Evolutionary conservation across 345 rosid species (phyloP).

Genomic region (Mercurialis annua): DNA sequence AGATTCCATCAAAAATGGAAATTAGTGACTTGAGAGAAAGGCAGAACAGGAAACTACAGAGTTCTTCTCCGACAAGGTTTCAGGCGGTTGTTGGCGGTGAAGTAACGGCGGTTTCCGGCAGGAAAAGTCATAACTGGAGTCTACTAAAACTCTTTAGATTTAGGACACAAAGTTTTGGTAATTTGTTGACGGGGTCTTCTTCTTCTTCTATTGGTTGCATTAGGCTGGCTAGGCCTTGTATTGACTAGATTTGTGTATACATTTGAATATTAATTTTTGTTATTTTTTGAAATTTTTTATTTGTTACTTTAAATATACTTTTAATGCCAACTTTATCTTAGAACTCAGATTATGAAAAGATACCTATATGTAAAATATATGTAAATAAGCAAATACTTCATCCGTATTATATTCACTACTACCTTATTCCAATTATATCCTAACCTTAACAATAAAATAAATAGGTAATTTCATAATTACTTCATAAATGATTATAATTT

Average conservation of each 20-base stretch:
- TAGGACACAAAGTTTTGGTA: neutral
- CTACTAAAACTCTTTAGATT: neutral
- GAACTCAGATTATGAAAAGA: too few species aligned
- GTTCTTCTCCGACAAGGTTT: conserved; percentile 28
- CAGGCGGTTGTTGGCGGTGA: conserved; percentile 1
- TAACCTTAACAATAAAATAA: too few species aligned
- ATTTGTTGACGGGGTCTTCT: neutral
- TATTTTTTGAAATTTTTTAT: neutral
- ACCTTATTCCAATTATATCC: too few species aligned
- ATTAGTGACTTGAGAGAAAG: conserved; percentile 43
- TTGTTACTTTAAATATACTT: too few species aligned
- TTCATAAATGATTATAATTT: too few species aligned
- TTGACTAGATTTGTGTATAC: neutral
- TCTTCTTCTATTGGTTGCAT: neutral
- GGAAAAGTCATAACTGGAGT: neutral
- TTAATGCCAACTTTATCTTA: too few species aligned
- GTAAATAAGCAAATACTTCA: too few species aligned
- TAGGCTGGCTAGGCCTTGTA: conserved; percentile 1
- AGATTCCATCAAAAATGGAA: conserved; percentile 36
- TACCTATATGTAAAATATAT: too few species aligned
- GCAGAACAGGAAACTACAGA: conserved; percentile 26
- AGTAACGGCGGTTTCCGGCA: neutral
- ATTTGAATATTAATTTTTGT: neutral
- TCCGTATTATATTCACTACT: too few species aligned
- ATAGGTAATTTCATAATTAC: too few species aligned